A percentile compares a stretch with the other conserved stretches of the same genome.
Evolutionary conservation across 768 basidiomycete species (phyloP).

Genomic region (Phanerochaete carnosa): DNA sequence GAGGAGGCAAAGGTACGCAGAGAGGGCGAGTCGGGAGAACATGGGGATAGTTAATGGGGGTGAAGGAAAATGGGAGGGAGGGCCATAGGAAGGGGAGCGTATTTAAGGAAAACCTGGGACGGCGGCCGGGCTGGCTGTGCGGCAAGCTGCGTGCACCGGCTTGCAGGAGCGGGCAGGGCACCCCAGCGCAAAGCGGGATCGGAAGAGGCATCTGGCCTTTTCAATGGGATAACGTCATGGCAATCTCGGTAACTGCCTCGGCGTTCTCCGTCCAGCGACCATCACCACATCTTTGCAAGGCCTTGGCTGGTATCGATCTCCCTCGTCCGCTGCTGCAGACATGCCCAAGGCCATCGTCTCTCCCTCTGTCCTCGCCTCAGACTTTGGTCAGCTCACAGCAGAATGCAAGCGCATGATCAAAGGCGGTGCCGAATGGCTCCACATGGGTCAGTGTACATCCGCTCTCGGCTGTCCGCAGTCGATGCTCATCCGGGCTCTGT

Average conservation of each 20-base stretch:
- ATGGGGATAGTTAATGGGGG: constrained; percentile 20
- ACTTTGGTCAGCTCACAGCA: constrained; percentile 91
- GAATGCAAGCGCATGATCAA: constrained; percentile 98
- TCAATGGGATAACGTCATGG: neutral
- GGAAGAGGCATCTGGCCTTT: constrained; percentile 1
- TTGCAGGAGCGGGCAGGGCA: too few species aligned
- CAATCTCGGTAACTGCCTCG: neutral
- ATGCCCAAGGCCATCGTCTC: constrained; percentile 94
- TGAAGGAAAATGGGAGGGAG: constrained; percentile 7
- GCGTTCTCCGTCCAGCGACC: neutral
- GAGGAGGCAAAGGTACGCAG: constrained; percentile 20
- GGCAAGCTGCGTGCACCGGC: neutral
- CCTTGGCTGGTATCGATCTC: neutral
- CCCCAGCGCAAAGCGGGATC: neutral
- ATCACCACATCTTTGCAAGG: neutral
- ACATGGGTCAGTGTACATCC: constrained; percentile 72
- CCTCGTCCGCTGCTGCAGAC: neutral
- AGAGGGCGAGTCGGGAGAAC: constrained; percentile 34
- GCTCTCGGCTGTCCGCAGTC: neutral
- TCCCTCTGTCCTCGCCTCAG: constrained; percentile 94
- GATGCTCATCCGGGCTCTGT: constrained; percentile 1
- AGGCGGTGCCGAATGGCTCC: constrained; percentile 95
- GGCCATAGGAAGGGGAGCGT: constrained; percentile 5
- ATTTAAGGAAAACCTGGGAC: constrained; percentile 1
- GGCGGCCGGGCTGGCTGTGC: neutral